These are phyloP conservation scores for Maudiozyma turicensis DNA, from an alignment of 805 yeast genomes.

Conservation along the genomic window DNA sequence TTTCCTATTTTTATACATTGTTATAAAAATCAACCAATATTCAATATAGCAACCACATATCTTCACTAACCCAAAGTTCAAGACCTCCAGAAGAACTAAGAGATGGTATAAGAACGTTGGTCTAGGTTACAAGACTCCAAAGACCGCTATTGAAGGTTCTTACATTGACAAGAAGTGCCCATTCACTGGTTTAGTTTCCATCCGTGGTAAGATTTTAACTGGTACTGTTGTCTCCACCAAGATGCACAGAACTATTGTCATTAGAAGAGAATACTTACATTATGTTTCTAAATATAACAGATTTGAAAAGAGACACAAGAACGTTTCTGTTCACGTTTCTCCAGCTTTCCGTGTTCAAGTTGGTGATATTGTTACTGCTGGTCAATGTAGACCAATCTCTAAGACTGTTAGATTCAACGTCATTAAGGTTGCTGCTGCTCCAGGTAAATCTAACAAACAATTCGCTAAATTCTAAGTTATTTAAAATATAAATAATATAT, in stretches of 20 bases:
- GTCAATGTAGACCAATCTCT: slow-evolving; percentile 99
- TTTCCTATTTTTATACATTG: background rate
- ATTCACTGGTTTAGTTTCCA: slow-evolving; percentile 91
- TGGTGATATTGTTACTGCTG: slow-evolving; percentile 98
- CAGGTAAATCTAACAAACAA: slow-evolving; percentile 78
- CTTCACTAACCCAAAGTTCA: slow-evolving; percentile 99
- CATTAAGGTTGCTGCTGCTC: slow-evolving; percentile 83
- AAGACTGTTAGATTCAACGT: slow-evolving; percentile 99
- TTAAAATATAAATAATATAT: background rate
- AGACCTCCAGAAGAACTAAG: slow-evolving; percentile 97
- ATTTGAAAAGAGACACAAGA: slow-evolving; percentile 99
- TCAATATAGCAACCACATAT: slow-evolving; percentile 93
- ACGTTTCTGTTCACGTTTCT: slow-evolving; percentile 98
- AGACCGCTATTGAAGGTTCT: slow-evolving; percentile 94
- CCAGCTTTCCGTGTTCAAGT: slow-evolving; percentile 99
- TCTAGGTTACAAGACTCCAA: slow-evolving; percentile 99
- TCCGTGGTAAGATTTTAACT: slow-evolving; percentile 98
- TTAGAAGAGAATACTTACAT: slow-evolving; percentile 99
- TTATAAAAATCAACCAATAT: background rate
- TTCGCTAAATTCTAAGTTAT: slow-evolving; percentile 83
- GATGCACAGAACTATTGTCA: slow-evolving; percentile 99
- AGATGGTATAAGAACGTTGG: slow-evolving; percentile 99
- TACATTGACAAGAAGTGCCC: slow-evolving; percentile 99
- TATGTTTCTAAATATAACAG: slow-evolving; percentile 99
- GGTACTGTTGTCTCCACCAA: slow-evolving; percentile 99